Evolutionary conservation across 2,329 filamentous ascomycete genomes (phyloP).

Genomic region (Trichoderma pleuroti): DNA sequence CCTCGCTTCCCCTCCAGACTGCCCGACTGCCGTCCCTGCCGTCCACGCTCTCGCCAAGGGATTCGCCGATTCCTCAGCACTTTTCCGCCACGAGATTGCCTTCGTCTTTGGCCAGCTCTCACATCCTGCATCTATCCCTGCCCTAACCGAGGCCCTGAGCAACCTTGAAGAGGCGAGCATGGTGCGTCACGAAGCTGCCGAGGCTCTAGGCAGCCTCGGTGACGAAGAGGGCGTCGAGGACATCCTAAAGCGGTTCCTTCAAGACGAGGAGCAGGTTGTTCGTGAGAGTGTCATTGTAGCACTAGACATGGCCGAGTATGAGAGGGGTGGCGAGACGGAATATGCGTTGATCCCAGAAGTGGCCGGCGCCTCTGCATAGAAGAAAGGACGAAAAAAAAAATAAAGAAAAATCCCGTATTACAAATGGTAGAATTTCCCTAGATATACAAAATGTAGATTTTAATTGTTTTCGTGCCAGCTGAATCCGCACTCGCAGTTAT

Average conservation of each 20-base stretch:
- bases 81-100: conserved; percentile 96
- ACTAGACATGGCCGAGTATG: conserved; percentile 96
- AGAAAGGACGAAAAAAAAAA: conserved; percentile 10
- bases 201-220: conserved; percentile 89
- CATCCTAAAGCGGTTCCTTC: conserved; percentile 73
- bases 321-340: conserved; percentile 81
- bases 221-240: conserved; percentile 92
- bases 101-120: conserved; percentile 97
- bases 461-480: conserved; percentile 61
- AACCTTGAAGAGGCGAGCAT: conserved; percentile 83
- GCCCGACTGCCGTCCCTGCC: conserved; percentile 84
- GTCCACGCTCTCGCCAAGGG: conserved; percentile 82
- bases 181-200: conserved; percentile 96
- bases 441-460: not conserved
- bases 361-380: conserved; percentile 40
- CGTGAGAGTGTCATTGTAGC: conserved; percentile 93
- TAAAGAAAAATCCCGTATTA: not conserved
- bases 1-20: conserved; percentile 86
- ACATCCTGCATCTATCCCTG: conserved; percentile 94
- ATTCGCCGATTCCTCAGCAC: conserved; percentile 77
- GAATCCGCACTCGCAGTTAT: conserved; percentile 75
- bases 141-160: conserved; percentile 73
- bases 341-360: conserved; percentile 84
- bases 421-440: conserved; percentile 2
- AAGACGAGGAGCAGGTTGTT: conserved; percentile 90